Conservation (phyloP, 2,329 filamentous ascomycete species). For the Pleurostoma richardsiae region DNA sequence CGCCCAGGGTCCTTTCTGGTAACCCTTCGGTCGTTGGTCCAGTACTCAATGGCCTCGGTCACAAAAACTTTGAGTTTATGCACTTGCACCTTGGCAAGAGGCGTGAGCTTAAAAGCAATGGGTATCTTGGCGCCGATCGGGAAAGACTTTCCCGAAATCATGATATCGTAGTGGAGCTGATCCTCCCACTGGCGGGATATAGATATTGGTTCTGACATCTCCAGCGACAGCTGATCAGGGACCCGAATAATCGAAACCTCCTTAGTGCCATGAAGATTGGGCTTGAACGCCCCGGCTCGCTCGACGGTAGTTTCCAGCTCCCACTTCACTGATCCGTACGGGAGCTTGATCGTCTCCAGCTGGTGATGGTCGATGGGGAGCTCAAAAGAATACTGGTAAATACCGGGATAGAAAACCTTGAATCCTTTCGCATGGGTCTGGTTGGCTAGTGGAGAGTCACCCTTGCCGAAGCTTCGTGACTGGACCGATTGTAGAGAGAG, state of each 20-base stretch:
- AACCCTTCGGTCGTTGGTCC: constrained; percentile 78
- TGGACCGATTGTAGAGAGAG: constrained; percentile 77
- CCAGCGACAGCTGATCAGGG: constrained; percentile 80
- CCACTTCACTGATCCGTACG: constrained; percentile 83
- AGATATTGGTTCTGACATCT: constrained; percentile 88
- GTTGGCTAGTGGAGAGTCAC: constrained; percentile 63
- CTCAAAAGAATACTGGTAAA: constrained; percentile 70
- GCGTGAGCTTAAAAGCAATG: constrained; percentile 90
- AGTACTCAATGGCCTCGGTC: constrained; percentile 88
- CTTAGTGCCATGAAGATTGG: constrained; percentile 76
- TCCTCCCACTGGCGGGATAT: constrained; percentile 94
- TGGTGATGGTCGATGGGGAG: constrained; percentile 84
- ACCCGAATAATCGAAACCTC: constrained; percentile 82
- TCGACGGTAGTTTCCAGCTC: constrained; percentile 82
- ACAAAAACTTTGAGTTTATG: constrained; percentile 89
- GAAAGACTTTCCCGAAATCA: constrained; percentile 94
- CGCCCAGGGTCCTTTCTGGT: constrained; percentile 78
- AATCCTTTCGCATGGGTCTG: constrained; percentile 67
- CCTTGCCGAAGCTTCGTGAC: constrained; percentile 80
- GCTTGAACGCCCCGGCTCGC: constrained; percentile 82
- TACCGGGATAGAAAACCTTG: constrained; percentile 75
- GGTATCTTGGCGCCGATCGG: constrained; percentile 83
- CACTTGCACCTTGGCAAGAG: constrained; percentile 86
- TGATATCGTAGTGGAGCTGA: constrained; percentile 90
- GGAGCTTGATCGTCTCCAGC: constrained; percentile 82